These are phyloP conservation scores for Hippophae gyantsensis DNA, from an alignment of 306 rosid species.

Conservation along the genomic window DNA sequence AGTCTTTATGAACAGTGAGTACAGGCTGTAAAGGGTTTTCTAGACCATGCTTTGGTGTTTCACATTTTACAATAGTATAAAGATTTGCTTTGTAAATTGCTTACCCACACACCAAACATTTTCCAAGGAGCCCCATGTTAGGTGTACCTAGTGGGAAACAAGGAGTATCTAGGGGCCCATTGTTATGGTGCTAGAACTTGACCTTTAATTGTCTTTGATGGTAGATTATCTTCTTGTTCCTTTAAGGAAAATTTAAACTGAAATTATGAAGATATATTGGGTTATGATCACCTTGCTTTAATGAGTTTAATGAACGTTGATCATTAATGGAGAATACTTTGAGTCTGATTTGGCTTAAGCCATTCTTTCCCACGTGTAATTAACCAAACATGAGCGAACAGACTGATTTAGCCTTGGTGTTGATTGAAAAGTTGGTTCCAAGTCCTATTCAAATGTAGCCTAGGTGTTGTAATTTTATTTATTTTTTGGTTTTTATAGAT, in stretches of 20 bases:
- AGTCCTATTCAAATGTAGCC: too few species aligned
- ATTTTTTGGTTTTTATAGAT: too few species aligned
- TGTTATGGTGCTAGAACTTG: slow-evolving; percentile 33
- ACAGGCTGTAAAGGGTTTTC: slow-evolving; percentile 50
- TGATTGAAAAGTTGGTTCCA: too few species aligned
- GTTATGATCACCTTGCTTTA: too few species aligned
- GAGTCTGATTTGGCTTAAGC: too few species aligned
- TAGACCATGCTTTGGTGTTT: slow-evolving; percentile 35
- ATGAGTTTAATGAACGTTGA: too few species aligned
- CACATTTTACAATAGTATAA: not conserved
- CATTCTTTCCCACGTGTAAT: too few species aligned
- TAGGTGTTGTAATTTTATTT: too few species aligned
- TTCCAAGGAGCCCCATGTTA: slow-evolving; percentile 35
- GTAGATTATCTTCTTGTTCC: slow-evolving; percentile 28
- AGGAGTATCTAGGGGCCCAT: slow-evolving; percentile 39
- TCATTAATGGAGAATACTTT: too few species aligned
- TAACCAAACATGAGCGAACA: too few species aligned
- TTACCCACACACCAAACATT: slow-evolving; percentile 21
- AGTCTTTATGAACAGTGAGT: slow-evolving; percentile 9
- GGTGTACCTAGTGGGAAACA: slow-evolving; percentile 62
- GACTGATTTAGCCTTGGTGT: too few species aligned
- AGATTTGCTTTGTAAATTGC: slow-evolving; percentile 15
- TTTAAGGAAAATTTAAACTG: not conserved
- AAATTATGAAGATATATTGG: too few species aligned
- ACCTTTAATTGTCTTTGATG: slow-evolving; percentile 43